Percentiles rank a stretch among this genome's conserved stretches.
Evolutionary conservation across 805 yeast species (phyloP).

Genomic region (Saccharomycopsis olivae): DNA sequence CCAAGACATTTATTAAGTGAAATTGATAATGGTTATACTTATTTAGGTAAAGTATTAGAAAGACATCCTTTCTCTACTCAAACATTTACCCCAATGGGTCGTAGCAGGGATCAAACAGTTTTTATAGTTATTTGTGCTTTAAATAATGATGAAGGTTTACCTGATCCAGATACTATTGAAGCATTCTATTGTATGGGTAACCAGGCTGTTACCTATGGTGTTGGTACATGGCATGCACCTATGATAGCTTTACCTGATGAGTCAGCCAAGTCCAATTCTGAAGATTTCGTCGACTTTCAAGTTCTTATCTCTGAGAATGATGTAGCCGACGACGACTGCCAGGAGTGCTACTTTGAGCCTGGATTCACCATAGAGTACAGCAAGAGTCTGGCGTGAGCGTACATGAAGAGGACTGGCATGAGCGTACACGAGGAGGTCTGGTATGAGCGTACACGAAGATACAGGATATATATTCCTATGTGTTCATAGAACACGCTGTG

Average conservation of each 20-base stretch:
- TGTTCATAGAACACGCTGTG: no score
- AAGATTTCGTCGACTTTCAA: constrained; percentile 64
- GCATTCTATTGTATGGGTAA: constrained; percentile 75
- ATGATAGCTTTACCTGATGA: constrained; percentile 51
- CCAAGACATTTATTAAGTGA: constrained; percentile 46
- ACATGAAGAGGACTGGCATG: no score
- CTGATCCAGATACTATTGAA: constrained; percentile 46
- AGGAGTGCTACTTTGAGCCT: constrained; percentile 64
- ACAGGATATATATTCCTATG: no score
- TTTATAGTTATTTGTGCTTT: constrained; percentile 78
- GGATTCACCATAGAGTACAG: constrained; percentile 33
- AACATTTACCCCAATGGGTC: constrained; percentile 88
- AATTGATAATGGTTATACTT: constrained; percentile 21
- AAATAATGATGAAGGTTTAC: constrained; percentile 31
- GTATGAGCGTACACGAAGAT: no score
- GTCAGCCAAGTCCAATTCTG: constrained; percentile 26
- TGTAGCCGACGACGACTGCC: constrained; percentile 67
- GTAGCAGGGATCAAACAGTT: constrained; percentile 43
- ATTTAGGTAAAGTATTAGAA: constrained; percentile 63
- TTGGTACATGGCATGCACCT: constrained; percentile 89
- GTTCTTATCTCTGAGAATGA: constrained; percentile 85
- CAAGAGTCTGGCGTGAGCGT: background rate
- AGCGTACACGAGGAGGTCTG: no score
- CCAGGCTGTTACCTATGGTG: constrained; percentile 84
- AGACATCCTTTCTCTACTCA: constrained; percentile 86